Conservation (phyloP, 169 alveolate genomes). For the Cryptosporidium parvum region DNA sequence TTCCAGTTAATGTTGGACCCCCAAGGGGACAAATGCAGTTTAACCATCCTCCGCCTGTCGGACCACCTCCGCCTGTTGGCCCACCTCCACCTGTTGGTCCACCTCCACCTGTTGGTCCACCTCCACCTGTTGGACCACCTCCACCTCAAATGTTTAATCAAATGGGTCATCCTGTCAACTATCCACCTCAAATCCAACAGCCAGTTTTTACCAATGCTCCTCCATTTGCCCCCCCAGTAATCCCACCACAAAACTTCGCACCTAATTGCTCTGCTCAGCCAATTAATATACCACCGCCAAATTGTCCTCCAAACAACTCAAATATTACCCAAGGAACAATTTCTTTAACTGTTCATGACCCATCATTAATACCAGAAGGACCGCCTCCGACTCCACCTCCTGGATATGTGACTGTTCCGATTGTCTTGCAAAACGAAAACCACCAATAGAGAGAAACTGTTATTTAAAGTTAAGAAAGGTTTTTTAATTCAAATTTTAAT, state of each 20-base stretch:
- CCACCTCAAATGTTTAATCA: slow-evolving; percentile 20
- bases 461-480: background rate
- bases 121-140: background rate
- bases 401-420: slow-evolving; percentile 72
- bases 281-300: slow-evolving; percentile 12
- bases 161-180: slow-evolving; percentile 25
- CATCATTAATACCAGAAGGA: slow-evolving; percentile 63
- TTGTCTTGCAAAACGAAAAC: slow-evolving; percentile 27
- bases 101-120: background rate
- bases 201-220: slow-evolving; percentile 5
- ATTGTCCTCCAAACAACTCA: slow-evolving; percentile 19
- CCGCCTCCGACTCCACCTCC: slow-evolving; percentile 74
- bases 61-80: background rate
- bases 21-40: background rate
- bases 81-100: no score
- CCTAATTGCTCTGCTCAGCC: background rate
- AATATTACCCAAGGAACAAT: slow-evolving; percentile 61
- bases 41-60: slow-evolving; percentile 26
- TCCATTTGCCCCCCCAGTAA: slow-evolving; percentile 42
- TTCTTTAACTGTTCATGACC: slow-evolving; percentile 39
- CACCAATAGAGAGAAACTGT: background rate
- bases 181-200: slow-evolving; percentile 32
- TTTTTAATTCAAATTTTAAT: background rate
- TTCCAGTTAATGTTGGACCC: background rate
- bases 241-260: slow-evolving; percentile 4